Percentiles rank a stretch among this genome's conserved stretches.
These are phyloP conservation scores for Scenedesmus sp. DNA, from an alignment of 163 green algal species.

Conservation along the genomic window DNA sequence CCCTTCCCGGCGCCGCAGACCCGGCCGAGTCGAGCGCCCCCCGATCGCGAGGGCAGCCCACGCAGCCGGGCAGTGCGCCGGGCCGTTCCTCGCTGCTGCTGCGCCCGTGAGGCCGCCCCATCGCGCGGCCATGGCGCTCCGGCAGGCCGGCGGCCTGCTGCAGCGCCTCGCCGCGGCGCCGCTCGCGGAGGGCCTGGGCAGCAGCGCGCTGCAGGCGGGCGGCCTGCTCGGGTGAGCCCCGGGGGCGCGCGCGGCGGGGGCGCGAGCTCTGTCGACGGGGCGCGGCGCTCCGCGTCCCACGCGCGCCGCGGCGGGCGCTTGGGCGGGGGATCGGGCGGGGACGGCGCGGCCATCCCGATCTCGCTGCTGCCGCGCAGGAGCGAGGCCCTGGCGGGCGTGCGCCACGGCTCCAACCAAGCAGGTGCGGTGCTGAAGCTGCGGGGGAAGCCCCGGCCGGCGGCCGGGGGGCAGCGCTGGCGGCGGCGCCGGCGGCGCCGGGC, in stretches of 20 bases:
- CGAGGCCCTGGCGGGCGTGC: constrained; percentile 39
- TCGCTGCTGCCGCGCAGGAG: no score
- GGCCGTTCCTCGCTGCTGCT: not conserved
- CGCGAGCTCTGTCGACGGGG: no score
- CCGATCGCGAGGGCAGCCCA: no score
- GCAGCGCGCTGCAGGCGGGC: constrained; percentile 16
- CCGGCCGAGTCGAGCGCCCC: not conserved
- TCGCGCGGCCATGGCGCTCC: constrained; percentile 55
- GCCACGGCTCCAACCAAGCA: constrained; percentile 72
- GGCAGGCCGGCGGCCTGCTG: constrained; percentile 49
- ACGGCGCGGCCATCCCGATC: no score
- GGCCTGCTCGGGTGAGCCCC: constrained; percentile 26
- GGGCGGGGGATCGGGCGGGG: no score
- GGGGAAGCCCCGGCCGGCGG: not conserved
- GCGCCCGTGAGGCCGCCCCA: no score
- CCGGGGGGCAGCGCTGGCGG: not conserved
- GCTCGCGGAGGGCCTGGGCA: constrained; percentile 27
- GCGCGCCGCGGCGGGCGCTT: not conserved
- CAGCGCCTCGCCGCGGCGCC: constrained; percentile 41
- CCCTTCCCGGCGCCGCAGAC: not conserved
- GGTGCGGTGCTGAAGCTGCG: constrained; percentile 47
- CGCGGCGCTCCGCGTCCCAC: not conserved
- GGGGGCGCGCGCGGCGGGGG: no score
- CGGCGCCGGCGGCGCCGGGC: not conserved
- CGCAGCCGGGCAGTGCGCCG: no score